phyloP scores from a whole-genome alignment of 2,329 filamentous ascomycete species.

The Stylonectria norvegica region DNA sequence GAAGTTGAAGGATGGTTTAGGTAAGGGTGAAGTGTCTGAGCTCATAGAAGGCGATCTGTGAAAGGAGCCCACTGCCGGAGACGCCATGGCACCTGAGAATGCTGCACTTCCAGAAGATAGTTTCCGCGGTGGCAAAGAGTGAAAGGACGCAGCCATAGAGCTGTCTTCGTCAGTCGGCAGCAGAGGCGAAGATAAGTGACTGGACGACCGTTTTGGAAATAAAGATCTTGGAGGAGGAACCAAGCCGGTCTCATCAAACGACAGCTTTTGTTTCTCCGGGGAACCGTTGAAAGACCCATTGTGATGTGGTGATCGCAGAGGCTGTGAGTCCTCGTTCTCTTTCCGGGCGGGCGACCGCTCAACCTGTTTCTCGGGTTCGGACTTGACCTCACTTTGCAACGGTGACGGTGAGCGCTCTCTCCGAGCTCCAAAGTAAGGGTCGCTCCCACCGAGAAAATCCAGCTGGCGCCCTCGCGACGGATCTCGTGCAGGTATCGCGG shows the following conservation, averaged over 20 bases:
- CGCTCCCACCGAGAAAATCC: slow-evolving; percentile 38
- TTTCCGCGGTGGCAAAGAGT: slow-evolving; percentile 70
- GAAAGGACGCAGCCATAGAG: slow-evolving; percentile 50
- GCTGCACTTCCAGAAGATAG: slow-evolving; percentile 66
- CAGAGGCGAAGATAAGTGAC: slow-evolving; percentile 59
- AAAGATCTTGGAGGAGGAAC: slow-evolving; percentile 50
- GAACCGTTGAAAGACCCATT: slow-evolving; percentile 37
- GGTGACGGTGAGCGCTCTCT: slow-evolving; percentile 57
- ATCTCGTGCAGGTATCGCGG: slow-evolving; percentile 43
- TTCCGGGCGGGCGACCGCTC: slow-evolving; percentile 31
- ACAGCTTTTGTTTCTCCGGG: slow-evolving; percentile 45
- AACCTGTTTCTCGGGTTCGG: slow-evolving; percentile 25
- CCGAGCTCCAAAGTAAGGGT: slow-evolving; percentile 50
- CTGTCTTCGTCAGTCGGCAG: slow-evolving; percentile 71
- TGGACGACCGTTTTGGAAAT: slow-evolving; percentile 53
- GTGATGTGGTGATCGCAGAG: slow-evolving; percentile 12
- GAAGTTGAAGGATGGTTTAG: slow-evolving; percentile 84
- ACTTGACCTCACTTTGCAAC: slow-evolving; percentile 40
- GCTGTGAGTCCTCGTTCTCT: slow-evolving; percentile 21
- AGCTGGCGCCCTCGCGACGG: slow-evolving; percentile 39
- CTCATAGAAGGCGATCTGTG: slow-evolving; percentile 79
- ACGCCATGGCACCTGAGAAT: slow-evolving; percentile 43
- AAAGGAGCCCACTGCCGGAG: slow-evolving; percentile 59
- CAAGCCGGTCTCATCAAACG: slow-evolving; percentile 50
- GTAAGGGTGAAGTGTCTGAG: slow-evolving; percentile 73